Evolutionary conservation across 2,329 filamentous ascomycete species (phyloP).

Genomic region (Lachnellula willkommii): DNA sequence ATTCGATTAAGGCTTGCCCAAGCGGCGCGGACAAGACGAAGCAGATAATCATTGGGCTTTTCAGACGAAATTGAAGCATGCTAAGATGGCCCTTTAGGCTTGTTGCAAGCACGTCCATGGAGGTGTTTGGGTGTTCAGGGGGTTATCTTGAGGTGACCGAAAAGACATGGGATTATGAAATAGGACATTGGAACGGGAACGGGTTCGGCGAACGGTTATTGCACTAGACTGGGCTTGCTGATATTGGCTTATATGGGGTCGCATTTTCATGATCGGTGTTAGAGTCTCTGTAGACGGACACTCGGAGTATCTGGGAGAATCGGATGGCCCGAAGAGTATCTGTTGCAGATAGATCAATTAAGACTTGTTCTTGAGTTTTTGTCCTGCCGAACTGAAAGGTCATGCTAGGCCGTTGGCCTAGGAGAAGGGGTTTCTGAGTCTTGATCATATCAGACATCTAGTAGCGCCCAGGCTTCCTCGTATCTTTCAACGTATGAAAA

Average conservation of each 20-base stretch:
- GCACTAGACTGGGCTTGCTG: too few relatives aligned
- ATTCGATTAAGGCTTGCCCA: not conserved
- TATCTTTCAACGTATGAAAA: too few relatives aligned
- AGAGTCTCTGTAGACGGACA: slow-evolving; percentile 2
- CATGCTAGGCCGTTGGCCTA: not conserved
- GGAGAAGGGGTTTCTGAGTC: not conserved
- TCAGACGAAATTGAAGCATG: slow-evolving; percentile 1
- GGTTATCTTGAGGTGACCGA: too few relatives aligned
- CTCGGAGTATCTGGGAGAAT: slow-evolving; percentile 5
- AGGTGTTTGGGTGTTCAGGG: too few relatives aligned
- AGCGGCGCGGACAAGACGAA: slow-evolving; percentile 12
- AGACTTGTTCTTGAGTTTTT: not conserved
- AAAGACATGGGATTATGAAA: too few relatives aligned
- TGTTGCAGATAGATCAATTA: not conserved
- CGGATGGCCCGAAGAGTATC: not conserved
- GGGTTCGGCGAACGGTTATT: too few relatives aligned
- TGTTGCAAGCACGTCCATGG: too few relatives aligned
- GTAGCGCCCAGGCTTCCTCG: too few relatives aligned
- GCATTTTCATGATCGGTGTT: too few relatives aligned
- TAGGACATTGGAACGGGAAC: too few relatives aligned
- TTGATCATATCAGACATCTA: too few relatives aligned
- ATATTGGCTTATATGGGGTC: too few relatives aligned
- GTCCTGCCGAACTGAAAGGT: not conserved
- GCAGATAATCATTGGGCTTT: slow-evolving; percentile 2
- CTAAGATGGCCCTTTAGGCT: not conserved